These are phyloP conservation scores for Lentinula novae-zelandiae DNA, from an alignment of 1,284 basidiomycete genomes.

Conservation along the genomic window DNA sequence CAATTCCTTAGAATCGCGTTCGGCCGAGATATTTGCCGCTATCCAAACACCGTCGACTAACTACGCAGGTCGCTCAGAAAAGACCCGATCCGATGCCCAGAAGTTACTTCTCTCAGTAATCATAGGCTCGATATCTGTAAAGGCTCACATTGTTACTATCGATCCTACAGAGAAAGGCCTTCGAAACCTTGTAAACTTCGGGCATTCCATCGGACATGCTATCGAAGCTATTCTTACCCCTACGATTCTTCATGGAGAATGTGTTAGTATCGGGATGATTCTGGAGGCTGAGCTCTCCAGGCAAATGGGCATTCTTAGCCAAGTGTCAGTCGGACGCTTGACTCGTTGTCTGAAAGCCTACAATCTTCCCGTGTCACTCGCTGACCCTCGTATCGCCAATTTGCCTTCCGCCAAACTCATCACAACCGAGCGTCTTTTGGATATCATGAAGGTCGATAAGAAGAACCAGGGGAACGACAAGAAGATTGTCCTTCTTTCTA, in stretches of 20 bases:
- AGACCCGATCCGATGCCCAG: constrained; percentile 73
- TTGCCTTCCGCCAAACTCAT: constrained; percentile 72
- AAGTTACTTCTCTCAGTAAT: constrained; percentile 81
- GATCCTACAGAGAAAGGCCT: constrained; percentile 95
- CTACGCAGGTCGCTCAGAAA: constrained; percentile 58
- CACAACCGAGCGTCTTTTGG: constrained; percentile 80
- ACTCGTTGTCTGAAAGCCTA: constrained; percentile 83
- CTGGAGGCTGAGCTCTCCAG: constrained; percentile 90
- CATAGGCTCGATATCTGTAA: constrained; percentile 85
- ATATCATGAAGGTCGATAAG: constrained; percentile 96
- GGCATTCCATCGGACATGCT: constrained; percentile 94
- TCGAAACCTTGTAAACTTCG: constrained; percentile 96
- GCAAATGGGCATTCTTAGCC: constrained; percentile 80
- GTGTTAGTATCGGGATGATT: constrained; percentile 90
- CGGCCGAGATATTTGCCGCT: constrained; percentile 80
- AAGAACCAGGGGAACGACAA: constrained; percentile 92
- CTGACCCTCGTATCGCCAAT: constrained; percentile 71
- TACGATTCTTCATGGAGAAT: constrained; percentile 90
- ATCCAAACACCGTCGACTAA: constrained; percentile 70
- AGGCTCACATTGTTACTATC: constrained; percentile 92
- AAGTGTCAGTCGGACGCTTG: constrained; percentile 87
- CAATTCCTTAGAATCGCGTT: constrained; percentile 78
- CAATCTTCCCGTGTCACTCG: constrained; percentile 79
- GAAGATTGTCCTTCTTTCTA: constrained; percentile 90
- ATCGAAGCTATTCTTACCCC: constrained; percentile 94